Conservation (phyloP, 257 asterid species). For the Salvia rosmarinus region DNA sequence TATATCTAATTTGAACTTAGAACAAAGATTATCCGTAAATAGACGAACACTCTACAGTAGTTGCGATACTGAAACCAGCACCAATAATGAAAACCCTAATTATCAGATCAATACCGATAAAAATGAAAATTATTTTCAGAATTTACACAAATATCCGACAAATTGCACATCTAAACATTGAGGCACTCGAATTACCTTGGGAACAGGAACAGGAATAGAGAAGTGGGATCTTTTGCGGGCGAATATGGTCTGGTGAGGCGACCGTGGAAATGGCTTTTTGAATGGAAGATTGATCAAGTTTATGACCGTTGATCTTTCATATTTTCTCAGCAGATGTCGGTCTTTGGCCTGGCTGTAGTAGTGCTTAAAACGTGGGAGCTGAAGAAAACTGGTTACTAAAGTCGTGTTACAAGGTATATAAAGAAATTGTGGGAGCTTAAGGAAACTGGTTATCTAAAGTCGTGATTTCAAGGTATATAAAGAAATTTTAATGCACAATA, state of each 20-base stretch:
- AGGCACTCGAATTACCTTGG: conserved; percentile 37
- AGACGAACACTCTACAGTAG: not conserved
- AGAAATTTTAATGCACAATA: too few relatives aligned
- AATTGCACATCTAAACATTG: conserved; percentile 13
- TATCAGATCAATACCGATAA: conserved; percentile 24
- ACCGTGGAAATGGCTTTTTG: conserved; percentile 38
- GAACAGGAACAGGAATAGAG: conserved; percentile 23
- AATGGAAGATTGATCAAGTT: conserved; percentile 29
- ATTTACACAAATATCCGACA: not conserved
- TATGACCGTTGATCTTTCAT: conserved; percentile 51
- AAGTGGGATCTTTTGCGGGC: conserved; percentile 30
- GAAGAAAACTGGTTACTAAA: not conserved
- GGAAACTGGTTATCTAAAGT: too few relatives aligned
- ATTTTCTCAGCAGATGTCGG: conserved; percentile 36
- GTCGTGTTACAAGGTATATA: not conserved
- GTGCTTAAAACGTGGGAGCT: conserved; percentile 17
- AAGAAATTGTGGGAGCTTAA: too few relatives aligned
- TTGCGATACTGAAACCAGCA: not conserved
- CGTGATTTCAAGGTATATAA: too few relatives aligned
- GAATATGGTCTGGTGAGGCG: conserved; percentile 18
- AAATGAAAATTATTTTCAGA: not conserved
- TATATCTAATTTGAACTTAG: not conserved
- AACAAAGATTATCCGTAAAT: not conserved
- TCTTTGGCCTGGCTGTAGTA: conserved; percentile 32
- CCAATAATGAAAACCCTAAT: conserved; percentile 40